A percentile compares a stretch with the other conserved stretches of the same genome.
phyloP scores from a whole-genome alignment of 768 basidiomycete genomes.

The Pleurotus cornucopiae region DNA sequence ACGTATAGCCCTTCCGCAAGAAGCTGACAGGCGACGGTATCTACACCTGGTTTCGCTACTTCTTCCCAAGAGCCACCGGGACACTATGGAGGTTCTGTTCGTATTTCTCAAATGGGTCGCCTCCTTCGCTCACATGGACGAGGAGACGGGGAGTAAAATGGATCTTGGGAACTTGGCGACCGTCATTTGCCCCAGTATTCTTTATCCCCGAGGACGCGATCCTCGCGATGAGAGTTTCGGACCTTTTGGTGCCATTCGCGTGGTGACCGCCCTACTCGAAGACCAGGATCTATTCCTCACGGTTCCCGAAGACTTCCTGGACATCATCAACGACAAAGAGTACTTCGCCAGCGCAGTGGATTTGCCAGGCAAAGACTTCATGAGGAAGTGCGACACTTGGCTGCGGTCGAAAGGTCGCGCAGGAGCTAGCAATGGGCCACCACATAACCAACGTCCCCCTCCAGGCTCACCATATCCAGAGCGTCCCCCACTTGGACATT shows the following conservation, averaged over 20 bases:
- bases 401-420: conserved; percentile 68
- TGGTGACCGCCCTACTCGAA: conserved; percentile 83
- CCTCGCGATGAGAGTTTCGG: conserved; percentile 89
- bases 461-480: conserved; percentile 39
- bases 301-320: conserved; percentile 87
- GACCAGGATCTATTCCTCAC: conserved; percentile 93
- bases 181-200: conserved; percentile 96
- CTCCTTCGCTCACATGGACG: conserved; percentile 96
- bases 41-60: conserved; percentile 84
- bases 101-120: conserved; percentile 99
- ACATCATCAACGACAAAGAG: conserved; percentile 87
- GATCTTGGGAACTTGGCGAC: conserved; percentile 93
- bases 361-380: conserved; percentile 88
- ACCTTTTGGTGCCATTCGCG: conserved; percentile 60
- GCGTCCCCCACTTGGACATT: conserved; percentile 36
- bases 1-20: conserved; percentile 60
- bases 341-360: conserved; percentile 87
- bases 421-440: conserved; percentile 37
- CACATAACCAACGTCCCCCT: conserved; percentile 28
- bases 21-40: conserved; percentile 75
- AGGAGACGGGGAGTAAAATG: conserved; percentile 98
- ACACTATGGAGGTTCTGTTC: conserved; percentile 96
- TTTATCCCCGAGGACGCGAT: conserved; percentile 84
- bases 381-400: conserved; percentile 94
- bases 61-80: conserved; percentile 89